Base-by-base conservation (phyloP, 225 moss, liverwort and hornwort genomes). In the Polytrichum formosum region DNA sequence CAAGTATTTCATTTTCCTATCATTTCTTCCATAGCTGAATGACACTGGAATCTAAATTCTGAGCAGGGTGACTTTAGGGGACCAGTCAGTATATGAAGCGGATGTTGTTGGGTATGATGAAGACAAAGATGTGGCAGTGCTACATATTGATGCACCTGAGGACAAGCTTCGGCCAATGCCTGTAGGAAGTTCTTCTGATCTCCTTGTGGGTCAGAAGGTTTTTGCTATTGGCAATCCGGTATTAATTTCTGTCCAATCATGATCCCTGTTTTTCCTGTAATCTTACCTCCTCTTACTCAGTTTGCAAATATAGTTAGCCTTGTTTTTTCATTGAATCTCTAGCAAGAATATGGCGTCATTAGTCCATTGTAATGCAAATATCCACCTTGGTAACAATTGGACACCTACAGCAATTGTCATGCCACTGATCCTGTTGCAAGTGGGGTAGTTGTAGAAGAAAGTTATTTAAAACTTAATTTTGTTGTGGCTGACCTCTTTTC, bases 141-240 rank as follows among this genome's bases (percentile, higher is more conserved):
- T 98, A 56, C 87, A 87, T 72, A 93, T 98, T 27, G 90, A 94
- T 77, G 98, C 91, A 66, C 92, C 98, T 54, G 85, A 75, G 13
- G 80, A 72, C 1, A 87, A 92, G 58, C 79, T 98, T 68, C 89
- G 94, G 69, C 98, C 98, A 21, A 72, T 98, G 74, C 91, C 91
- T 71, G 98, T 98, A 53, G 98, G 98, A 66, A 98, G 91, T 87
- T 98, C 98, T 59, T 88, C 88, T 65, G 98, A 98, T 69, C 84
- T 98, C 28, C 92, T 98, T 59, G 98, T 98, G 66, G 98, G 94
- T 54, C 98, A 98, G 71, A 94, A 94, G 83, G 98, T 94, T 10
- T 98, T 80, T 80, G 98, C 94, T n/a, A 98, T 98, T 74, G 94
- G 98, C 53, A 98, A 94, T 80, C 98, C 98, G 86, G 94, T 98